These are phyloP conservation scores for Xanthoconium separans DNA, from an alignment of 1,284 basidiomycete species.

Conservation along the genomic window DNA sequence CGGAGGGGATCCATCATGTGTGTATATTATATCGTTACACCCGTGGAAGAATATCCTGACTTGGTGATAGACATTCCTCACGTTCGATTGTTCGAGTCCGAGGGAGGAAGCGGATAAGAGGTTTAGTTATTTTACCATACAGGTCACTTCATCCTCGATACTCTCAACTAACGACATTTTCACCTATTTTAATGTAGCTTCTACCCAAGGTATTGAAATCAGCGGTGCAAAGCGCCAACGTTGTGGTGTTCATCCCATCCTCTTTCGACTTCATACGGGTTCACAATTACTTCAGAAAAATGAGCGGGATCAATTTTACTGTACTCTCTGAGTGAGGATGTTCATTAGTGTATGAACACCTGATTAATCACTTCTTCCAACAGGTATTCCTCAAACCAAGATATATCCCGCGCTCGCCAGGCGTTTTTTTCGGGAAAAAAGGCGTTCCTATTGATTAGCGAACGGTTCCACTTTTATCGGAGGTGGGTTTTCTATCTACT, in stretches of 20 bases:
- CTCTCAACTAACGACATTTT: not conserved
- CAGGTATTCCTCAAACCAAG: slow-evolving; percentile 90
- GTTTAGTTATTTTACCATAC: slow-evolving; percentile 84
- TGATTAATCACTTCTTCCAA: not conserved
- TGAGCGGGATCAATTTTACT: slow-evolving; percentile 68
- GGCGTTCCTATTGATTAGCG: slow-evolving; percentile 87
- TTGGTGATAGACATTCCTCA: slow-evolving; percentile 58
- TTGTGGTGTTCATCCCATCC: slow-evolving; percentile 87
- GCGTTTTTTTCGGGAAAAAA: slow-evolving; percentile 91
- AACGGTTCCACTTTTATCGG: slow-evolving; percentile 97
- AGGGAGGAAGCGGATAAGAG: slow-evolving; percentile 86
- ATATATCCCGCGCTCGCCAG: slow-evolving; percentile 91
- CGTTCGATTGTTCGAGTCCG: slow-evolving; percentile 72
- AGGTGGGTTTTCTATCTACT: slow-evolving; percentile 45
- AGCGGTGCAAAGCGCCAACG: slow-evolving; percentile 87
- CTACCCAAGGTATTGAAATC: slow-evolving; percentile 84
- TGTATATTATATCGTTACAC: slow-evolving; percentile 16
- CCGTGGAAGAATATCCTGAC: slow-evolving; percentile 7
- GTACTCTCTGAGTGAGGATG: slow-evolving; percentile 82
- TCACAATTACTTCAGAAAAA: slow-evolving; percentile 81
- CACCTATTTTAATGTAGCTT: slow-evolving; percentile 44
- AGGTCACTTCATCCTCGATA: slow-evolving; percentile 39
- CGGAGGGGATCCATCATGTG: slow-evolving; percentile 79
- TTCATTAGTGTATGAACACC: not conserved
- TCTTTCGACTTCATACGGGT: slow-evolving; percentile 97